Conservation (phyloP, 1,284 basidiomycete species). For the Moesziomyces parantarcticus region DNA sequence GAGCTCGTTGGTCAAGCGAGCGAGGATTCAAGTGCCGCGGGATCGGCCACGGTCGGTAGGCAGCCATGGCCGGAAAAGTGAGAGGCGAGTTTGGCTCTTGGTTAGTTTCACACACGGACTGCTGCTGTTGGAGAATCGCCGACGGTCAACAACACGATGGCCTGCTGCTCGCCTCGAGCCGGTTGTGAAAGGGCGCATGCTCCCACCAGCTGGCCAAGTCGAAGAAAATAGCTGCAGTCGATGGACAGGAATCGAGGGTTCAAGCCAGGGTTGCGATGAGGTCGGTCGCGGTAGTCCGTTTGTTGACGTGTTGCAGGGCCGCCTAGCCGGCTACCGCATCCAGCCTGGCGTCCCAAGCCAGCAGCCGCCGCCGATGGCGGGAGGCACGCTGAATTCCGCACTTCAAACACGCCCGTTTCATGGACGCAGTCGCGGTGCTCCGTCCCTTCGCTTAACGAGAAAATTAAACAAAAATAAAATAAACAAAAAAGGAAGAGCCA, state of each 20-base stretch:
- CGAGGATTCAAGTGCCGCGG: constrained; percentile 14
- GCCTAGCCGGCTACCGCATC: background rate
- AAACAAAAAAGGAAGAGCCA: background rate
- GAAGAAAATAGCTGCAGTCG: background rate
- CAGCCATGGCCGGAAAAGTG: background rate
- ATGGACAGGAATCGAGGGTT: constrained; percentile 7
- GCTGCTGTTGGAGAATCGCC: background rate
- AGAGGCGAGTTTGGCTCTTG: background rate
- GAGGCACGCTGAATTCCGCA: constrained; percentile 4
- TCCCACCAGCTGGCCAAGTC: background rate
- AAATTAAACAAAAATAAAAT: background rate
- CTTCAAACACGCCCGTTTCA: constrained; percentile 5
- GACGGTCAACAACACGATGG: background rate
- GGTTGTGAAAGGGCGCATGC: background rate
- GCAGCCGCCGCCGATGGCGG: constrained; percentile 1
- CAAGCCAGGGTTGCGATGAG: background rate
- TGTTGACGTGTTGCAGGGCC: background rate
- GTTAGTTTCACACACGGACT: background rate
- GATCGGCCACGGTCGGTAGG: constrained; percentile 5
- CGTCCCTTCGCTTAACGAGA: constrained; percentile 11
- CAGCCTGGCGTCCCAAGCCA: background rate
- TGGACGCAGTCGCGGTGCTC: constrained; percentile 14
- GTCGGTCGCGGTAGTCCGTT: constrained; percentile 1
- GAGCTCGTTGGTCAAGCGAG: background rate
- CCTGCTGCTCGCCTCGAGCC: background rate